These are phyloP conservation scores for Coelastrella sp. DNA, from an alignment of 139 green algal species.

Conservation along the genomic window DNA sequence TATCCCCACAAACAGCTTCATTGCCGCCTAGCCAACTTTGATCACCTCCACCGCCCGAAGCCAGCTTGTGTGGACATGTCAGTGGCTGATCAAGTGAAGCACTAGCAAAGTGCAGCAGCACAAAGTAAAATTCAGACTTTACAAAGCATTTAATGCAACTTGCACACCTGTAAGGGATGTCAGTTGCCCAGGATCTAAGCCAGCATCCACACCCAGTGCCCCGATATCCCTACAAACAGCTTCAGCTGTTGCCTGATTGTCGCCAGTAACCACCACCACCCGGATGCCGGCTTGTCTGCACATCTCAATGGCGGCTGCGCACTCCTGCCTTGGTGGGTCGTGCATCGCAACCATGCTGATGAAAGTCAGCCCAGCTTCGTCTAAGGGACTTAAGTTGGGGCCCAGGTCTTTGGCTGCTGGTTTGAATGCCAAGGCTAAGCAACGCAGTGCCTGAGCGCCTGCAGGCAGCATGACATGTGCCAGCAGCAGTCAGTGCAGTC, in stretches of 20 bases:
- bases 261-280: slow-evolving; percentile 90
- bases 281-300: slow-evolving; percentile 85
- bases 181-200: slow-evolving; percentile 12
- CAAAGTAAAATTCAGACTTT: too few relatives aligned
- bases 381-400: slow-evolving; percentile 50
- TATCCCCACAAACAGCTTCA: slow-evolving; percentile 40
- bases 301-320: slow-evolving; percentile 15
- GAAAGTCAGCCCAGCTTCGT: slow-evolving; percentile 70
- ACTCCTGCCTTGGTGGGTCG: slow-evolving; percentile 78
- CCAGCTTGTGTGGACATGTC: slow-evolving; percentile 68
- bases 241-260: slow-evolving; percentile 80
- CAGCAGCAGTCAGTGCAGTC: too few relatives aligned
- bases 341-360: slow-evolving; percentile 92
- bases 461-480: background rate
- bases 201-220: slow-evolving; percentile 33
- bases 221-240: slow-evolving; percentile 43
- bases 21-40: slow-evolving; percentile 82
- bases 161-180: slow-evolving; percentile 23
- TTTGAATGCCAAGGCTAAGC: slow-evolving; percentile 89
- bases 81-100: background rate
- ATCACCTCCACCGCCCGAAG: slow-evolving; percentile 93
- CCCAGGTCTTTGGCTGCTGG: slow-evolving; percentile 27
- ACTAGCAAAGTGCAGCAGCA: background rate
- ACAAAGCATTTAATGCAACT: too few relatives aligned
- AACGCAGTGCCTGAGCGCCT: slow-evolving; percentile 71